Percentiles rank a stretch among this genome's conserved stretches.
Conservation (phyloP, 2,329 filamentous ascomycete genomes). For the Neonectria sp. region DNA sequence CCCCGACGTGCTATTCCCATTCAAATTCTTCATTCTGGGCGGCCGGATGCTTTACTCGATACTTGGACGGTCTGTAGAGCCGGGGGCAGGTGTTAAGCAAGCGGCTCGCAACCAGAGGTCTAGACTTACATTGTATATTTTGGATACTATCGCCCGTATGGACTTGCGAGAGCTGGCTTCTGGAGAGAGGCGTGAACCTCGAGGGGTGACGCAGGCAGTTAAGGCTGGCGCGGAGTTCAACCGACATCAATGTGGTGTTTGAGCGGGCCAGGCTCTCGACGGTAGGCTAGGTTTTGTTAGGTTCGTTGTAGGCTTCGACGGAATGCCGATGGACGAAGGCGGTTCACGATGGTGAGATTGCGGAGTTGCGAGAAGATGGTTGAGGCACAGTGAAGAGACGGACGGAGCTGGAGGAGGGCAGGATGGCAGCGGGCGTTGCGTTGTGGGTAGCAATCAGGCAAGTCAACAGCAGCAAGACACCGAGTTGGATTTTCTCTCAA, state of each 20-base stretch:
- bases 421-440: conserved; percentile 10
- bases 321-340: conserved; percentile 12
- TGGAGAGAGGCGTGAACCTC: conserved; percentile 71
- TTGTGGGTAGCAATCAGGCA: conserved; percentile 40
- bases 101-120: conserved; percentile 28
- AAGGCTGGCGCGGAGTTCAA: conserved; percentile 70
- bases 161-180: conserved; percentile 68
- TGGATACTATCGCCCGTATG: conserved; percentile 72
- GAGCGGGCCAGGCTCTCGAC: conserved; percentile 49
- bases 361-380: conserved; percentile 9
- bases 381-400: conserved; percentile 18
- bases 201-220: conserved; percentile 70
- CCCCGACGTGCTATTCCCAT: conserved; percentile 45
- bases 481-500: conserved; percentile 45
- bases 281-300: conserved; percentile 26
- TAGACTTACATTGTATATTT: conserved; percentile 63
- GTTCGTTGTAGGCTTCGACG: conserved; percentile 24
- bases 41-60: conserved; percentile 44
- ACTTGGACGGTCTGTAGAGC: conserved; percentile 37
- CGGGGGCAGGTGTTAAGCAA: conserved; percentile 43
- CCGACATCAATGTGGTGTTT: conserved; percentile 70
- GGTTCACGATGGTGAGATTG: conserved; percentile 17
- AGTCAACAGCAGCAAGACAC: conserved; percentile 44
- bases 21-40: conserved; percentile 62
- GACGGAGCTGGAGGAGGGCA: conserved; percentile 16